Evolutionary conservation across 768 basidiomycete species (phyloP), one percentile per base, ranked within the genome.

Genomic region (Lactarius pseudohatsudake): DNA sequence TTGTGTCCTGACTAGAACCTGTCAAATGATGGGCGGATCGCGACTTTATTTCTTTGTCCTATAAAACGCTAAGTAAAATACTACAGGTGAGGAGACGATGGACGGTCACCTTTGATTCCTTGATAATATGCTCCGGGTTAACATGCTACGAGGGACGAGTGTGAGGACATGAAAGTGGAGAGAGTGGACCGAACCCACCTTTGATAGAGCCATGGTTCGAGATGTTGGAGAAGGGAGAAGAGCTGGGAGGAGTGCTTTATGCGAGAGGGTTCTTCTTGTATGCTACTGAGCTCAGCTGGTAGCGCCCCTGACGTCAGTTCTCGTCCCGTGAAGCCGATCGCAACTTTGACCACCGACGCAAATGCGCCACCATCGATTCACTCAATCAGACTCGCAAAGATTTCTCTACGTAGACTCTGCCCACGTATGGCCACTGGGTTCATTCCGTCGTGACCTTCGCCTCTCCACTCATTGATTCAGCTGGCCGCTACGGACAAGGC

Each of bases 11-110:
- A 2, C 77, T 62, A 3, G 74, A 74, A 16, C 75, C 72, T 53
- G 77, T 80, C n/a, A 82, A 72, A 47, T 71, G 66, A 64, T 75
- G 78, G 57, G 70, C 69, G 59, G 81, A 69, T 61, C 72, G 70
- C 43, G 70, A 66, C 59, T 70, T 81, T 9, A 28, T 26, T 4
- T 0, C 3, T 57, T 82, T 83, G 72, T 85, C 85, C 82, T 86
- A 63, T 13, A 34, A 50, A n/a, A 22, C 34, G 47, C 40, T 67
- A 34, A 41, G 38, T 28, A 28, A 55, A 9, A 9, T 3, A n/a
- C 38, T 32, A 40, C 2, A 53, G 32, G 32, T 36, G 55, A 55
- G 26, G 30, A 18, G 50, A 40, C n/a, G 43, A 5, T 30, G 11
- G 13, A 50, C 16, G 20, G 34, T 32, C 34, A 38, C 57, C 16